Evolutionary conservation across 176 grass and related monocot genomes (phyloP), one percentile per base, ranked within the genome.

Genomic region (Guadua angustifolia): DNA sequence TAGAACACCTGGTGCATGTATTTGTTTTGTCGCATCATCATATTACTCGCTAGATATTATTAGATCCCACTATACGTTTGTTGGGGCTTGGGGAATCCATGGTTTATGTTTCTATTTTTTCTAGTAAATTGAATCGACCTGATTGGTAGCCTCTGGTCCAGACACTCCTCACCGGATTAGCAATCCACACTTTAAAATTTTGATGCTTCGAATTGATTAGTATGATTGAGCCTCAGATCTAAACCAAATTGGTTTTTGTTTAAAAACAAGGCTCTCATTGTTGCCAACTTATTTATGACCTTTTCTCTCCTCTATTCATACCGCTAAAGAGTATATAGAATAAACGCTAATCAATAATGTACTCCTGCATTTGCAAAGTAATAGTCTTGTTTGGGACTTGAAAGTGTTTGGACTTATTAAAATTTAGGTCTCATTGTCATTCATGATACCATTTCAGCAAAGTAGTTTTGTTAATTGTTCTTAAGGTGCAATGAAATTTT

Each of bases 31-130:
- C 1, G 2, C 6, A 51, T 77, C 2, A 58, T 32, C 63, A 50
- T 42, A 82, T 68, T 66, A 39, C 62, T 76, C 76, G 63, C 39
- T 47, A 25, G n/a, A n/a, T n/a, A n/a, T n/a, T n/a, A n/a, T n/a
- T n/a, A n/a, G n/a, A n/a, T n/a, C n/a, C n/a, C n/a, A n/a, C n/a
- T n/a, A n/a, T n/a, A n/a, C n/a, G n/a, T n/a, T n/a, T n/a, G n/a
- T n/a, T n/a, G n/a, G n/a, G n/a, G n/a, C n/a, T n/a, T n/a, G n/a
- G n/a, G n/a, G n/a, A n/a, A n/a, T n/a, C n/a, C n/a, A n/a, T n/a
- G n/a, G n/a, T n/a, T n/a, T n/a, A n/a, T n/a, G n/a, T n/a, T n/a
- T n/a, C n/a, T n/a, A n/a, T n/a, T n/a, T n/a, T n/a, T n/a, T n/a
- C n/a, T n/a, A n/a, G n/a, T n/a, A n/a, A n/a, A n/a, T n/a, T n/a